Base-by-base conservation (phyloP, 2,329 filamentous ascomycete species). In the Ceratocystis ficicola region DNA sequence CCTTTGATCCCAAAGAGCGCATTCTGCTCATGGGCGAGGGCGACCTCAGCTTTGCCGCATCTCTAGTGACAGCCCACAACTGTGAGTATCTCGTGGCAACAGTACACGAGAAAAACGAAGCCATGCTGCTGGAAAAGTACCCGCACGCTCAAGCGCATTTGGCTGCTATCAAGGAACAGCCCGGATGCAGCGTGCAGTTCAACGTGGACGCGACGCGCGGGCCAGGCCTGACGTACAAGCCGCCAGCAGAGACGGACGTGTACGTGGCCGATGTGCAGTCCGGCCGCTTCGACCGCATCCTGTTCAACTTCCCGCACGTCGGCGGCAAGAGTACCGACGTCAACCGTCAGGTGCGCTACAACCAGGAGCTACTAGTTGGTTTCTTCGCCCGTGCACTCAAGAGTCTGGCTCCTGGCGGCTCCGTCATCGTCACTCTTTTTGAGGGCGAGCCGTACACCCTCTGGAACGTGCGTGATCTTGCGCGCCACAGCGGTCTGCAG, bases 251-350 rank as follows among this genome's bases (percentile, higher is more conserved):
- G 68, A 72, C 67, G 64, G 69, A 65, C 8, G 65, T 25, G 20
- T 62, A 36, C 48, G 48, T 50, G 65, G 52, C 32, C 61, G 64
- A 36, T 20, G 60, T 65, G 22, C 52, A 46, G 28, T n/a, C 50
- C n/a, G 66, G 71, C 2, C 75, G 78, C 3, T 92, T 88, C 80
- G 86, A 95, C 74, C 82, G 85, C 66, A 86, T 97, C 69, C 80
- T 93, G 70, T 99, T 97, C 83, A 96, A 96, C 79, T 99, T 99
- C 75, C 94, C 94, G 44, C 94, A 99, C 77, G 88, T 95, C 2
- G 94, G 94, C 69, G 94, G 94, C 59, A 86, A 95, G 72, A 88
- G 85, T 69, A 97, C 88, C 70, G 92, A 97, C 77, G 88, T 96
- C 66, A 96, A 96, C 77, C 82, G 94, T 44, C 94, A 99, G 76